Percentiles rank a stretch among this genome's conserved stretches.
phyloP scores from a whole-genome alignment of 225 moss, liverwort and hornwort species.

The Ulota crispa region DNA sequence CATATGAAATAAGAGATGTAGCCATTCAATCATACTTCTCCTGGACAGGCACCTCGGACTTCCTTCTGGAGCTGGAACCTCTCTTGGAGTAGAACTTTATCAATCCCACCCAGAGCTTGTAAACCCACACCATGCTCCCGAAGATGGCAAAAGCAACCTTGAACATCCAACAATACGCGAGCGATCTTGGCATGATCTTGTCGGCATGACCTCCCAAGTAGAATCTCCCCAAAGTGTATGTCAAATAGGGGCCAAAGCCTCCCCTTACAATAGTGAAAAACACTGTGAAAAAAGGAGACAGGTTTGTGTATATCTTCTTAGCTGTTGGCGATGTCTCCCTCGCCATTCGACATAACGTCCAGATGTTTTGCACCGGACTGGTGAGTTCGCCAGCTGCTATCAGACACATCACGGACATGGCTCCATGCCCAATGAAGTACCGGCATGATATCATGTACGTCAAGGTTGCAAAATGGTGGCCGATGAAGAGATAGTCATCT shows the following conservation, averaged over 20 bases:
- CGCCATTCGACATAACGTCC: constrained; percentile 89
- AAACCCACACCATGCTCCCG: constrained; percentile 95
- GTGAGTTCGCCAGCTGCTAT: constrained; percentile 91
- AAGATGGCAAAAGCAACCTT: constrained; percentile 86
- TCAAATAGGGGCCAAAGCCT: constrained; percentile 82
- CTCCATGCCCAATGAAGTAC: constrained; percentile 62
- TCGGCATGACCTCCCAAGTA: constrained; percentile 80
- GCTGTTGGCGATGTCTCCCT: constrained; percentile 65
- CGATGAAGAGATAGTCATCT: constrained; percentile 93
- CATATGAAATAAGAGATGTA: neutral
- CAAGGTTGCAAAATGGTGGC: constrained; percentile 87
- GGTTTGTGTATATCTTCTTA: constrained; percentile 63
- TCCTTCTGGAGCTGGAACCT: constrained; percentile 31
- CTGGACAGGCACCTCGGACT: constrained; percentile 34
- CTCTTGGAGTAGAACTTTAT: constrained; percentile 71
- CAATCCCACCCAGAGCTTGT: constrained; percentile 94
- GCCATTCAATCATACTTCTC: constrained; percentile 43
- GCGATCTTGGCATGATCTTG: constrained; percentile 84
- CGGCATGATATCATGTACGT: constrained; percentile 98
- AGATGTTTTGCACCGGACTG: constrained; percentile 88
- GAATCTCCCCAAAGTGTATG: constrained; percentile 71
- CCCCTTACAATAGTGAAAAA: constrained; percentile 85
- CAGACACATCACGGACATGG: constrained; percentile 87
- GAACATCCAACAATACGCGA: constrained; percentile 93
- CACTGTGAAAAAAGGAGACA: constrained; percentile 92